A percentile compares a stretch with the other conserved stretches of the same genome.
Evolutionary conservation across 1,139 yeast genomes (phyloP).

Genomic region (Geotrichum reessii): DNA sequence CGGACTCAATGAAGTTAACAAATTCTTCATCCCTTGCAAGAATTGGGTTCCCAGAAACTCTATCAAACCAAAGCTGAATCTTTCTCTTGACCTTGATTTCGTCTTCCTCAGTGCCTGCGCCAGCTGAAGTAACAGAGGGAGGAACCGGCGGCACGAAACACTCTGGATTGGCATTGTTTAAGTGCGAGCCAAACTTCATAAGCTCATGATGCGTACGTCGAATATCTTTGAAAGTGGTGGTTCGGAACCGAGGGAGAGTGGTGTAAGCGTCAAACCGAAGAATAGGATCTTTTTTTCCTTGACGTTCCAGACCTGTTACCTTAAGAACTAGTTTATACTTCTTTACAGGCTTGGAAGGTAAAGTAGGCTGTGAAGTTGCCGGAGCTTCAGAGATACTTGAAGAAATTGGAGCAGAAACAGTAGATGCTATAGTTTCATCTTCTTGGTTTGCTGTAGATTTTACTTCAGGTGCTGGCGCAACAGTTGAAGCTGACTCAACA

Average conservation of each 20-base stretch:
- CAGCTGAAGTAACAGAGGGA: slow-evolving; percentile 64
- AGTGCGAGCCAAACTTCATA: slow-evolving; percentile 66
- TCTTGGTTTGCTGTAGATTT: neutral
- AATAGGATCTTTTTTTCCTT: slow-evolving; percentile 47
- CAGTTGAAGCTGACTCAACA: neutral
- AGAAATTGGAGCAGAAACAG: neutral
- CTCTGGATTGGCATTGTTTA: slow-evolving; percentile 77
- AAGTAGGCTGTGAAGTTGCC: neutral
- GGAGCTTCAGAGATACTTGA: neutral
- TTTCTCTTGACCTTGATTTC: slow-evolving; percentile 49
- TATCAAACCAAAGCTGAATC: slow-evolving; percentile 83
- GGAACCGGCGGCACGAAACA: slow-evolving; percentile 92
- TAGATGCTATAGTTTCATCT: neutral
- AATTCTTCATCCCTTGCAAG: slow-evolving; percentile 83
- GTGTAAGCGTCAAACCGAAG: slow-evolving; percentile 47
- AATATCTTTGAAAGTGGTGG: slow-evolving; percentile 61
- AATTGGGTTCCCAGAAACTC: slow-evolving; percentile 69
- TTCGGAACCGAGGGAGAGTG: slow-evolving; percentile 72
- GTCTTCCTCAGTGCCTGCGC: slow-evolving; percentile 80
- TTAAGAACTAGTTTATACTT: slow-evolving; percentile 37
- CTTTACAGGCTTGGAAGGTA: slow-evolving; percentile 17
- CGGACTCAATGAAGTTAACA: slow-evolving; percentile 80
- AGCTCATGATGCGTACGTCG: slow-evolving; percentile 80
- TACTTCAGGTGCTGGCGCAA: neutral
- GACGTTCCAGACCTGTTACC: slow-evolving; percentile 46